Conservation (phyloP, 1,284 basidiomycete species). For the Cryptococcus sp. region DNA sequence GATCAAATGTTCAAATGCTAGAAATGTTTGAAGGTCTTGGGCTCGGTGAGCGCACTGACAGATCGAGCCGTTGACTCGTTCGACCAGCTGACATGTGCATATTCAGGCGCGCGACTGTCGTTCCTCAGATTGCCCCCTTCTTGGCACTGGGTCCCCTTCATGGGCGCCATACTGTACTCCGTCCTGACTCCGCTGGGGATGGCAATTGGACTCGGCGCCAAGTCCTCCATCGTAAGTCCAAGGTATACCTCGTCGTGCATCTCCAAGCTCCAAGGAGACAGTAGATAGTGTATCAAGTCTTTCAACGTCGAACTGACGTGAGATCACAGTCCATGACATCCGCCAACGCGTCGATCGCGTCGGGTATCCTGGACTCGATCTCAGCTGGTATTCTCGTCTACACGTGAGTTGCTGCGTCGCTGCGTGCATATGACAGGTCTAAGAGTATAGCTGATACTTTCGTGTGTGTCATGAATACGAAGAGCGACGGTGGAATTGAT, state of each 20-base stretch:
- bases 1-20: too few species aligned
- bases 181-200: constrained; percentile 22
- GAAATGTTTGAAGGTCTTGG: too few species aligned
- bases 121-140: constrained; percentile 20
- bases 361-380: constrained; percentile 31
- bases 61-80: too few species aligned
- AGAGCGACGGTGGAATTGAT: constrained; percentile 41
- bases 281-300: neutral
- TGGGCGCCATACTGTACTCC: constrained; percentile 14
- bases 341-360: constrained; percentile 12
- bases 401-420: constrained; percentile 32
- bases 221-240: neutral
- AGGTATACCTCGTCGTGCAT: constrained; percentile 6
- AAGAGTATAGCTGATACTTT: too few species aligned
- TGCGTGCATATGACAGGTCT: constrained; percentile 34
- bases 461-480: constrained; percentile 18
- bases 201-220: constrained; percentile 20
- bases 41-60: too few species aligned
- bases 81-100: too few species aligned
- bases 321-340: constrained; percentile 14
- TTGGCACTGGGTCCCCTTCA: constrained; percentile 16
- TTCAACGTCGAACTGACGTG: neutral
- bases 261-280: neutral
- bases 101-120: neutral
- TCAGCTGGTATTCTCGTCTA: constrained; percentile 33